Base-by-base conservation (phyloP, 371 early-diverging fungal genomes). In the Lichtheimia ornata region DNA sequence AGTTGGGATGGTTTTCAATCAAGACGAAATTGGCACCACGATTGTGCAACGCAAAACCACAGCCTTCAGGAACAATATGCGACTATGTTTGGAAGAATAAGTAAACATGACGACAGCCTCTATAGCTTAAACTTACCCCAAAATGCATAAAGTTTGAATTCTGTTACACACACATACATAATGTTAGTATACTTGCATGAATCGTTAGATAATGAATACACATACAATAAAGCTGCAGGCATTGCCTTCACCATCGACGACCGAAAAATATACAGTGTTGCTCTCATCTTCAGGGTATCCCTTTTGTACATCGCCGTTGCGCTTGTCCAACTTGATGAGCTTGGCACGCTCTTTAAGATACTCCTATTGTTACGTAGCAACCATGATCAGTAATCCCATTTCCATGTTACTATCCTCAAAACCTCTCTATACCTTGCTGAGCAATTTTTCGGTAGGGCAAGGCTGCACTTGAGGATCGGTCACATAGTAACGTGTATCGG, bases 151-250 rank as follows among this genome's bases (percentile, higher is more conserved):
- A 87, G 52, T 69, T 73, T 6, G 86, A 86, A 58, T 83, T 88
- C 81, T 83, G 63, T 35, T 35, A 35, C 35, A 35, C 35, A 35
- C 35, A 35, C 11, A 35, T 9, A 35, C 2, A 35, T 9, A 35
- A 9, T 35, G 2, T 35, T 9, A 35, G 9, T 35, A 6, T 35
- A 35, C 35, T 1, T 35, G 35, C 35, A 5, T 7, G 28, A 28
- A 35, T 11, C 1, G 6, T 35, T 11, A 11, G 9, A 9, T 15
- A n/a, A 25, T 54, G 0, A n/a, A 47, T 11, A 14, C 7, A 40
- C 68, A 70, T 79, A 81, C 87, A 64, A 92, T 90, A 65, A 92
- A 92, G 67, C 88, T 88, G 73, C 93, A 93, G 4, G 92, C 93
- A 63, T 93, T 93, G 54, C 93, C 94, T 59, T 90, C 83, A 49